phyloP scores from a whole-genome alignment of 345 rosid genomes.

The Boechera divaricarpa region DNA sequence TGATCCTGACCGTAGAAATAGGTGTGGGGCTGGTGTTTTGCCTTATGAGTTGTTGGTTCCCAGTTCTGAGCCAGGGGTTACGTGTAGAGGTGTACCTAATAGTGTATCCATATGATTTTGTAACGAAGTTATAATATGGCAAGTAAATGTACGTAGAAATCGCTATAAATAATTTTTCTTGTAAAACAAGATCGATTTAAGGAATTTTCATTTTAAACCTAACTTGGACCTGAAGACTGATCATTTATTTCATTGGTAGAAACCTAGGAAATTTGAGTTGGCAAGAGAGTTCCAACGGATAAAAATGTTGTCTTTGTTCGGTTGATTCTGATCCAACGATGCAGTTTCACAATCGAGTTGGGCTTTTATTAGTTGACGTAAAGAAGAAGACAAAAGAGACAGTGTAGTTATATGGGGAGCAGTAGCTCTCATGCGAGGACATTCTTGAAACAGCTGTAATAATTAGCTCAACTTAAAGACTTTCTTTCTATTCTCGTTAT shows the following conservation, averaged over 20 bases:
- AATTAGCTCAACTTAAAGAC: not conserved
- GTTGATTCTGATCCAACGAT: conserved; percentile 8
- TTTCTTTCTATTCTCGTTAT: not conserved
- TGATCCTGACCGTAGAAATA: conserved; percentile 63
- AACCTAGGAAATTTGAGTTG: not conserved
- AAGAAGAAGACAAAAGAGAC: conserved; percentile 15
- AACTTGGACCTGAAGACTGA: not conserved
- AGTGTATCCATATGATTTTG: conserved; percentile 79
- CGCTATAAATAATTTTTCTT: not conserved
- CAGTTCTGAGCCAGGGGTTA: conserved; percentile 91
- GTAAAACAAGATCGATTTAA: not conserved
- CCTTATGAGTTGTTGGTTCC: conserved; percentile 93
- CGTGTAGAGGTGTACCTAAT: conserved; percentile 96
- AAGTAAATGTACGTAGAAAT: not conserved
- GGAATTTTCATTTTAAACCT: not conserved
- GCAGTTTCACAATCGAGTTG: not conserved
- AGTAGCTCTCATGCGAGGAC: conserved; percentile 9
- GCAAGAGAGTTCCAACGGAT: not conserved
- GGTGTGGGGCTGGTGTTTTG: conserved; percentile 97
- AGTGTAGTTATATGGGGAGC: not conserved
- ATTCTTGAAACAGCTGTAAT: not conserved
- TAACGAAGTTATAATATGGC: not conserved
- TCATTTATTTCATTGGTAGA: not conserved
- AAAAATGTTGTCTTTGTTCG: not conserved
- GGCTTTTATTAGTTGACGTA: conserved; percentile 3